Evolutionary conservation across 2,329 filamentous ascomycete genomes (phyloP).

Genomic region (Albophoma yamanashiensis): DNA sequence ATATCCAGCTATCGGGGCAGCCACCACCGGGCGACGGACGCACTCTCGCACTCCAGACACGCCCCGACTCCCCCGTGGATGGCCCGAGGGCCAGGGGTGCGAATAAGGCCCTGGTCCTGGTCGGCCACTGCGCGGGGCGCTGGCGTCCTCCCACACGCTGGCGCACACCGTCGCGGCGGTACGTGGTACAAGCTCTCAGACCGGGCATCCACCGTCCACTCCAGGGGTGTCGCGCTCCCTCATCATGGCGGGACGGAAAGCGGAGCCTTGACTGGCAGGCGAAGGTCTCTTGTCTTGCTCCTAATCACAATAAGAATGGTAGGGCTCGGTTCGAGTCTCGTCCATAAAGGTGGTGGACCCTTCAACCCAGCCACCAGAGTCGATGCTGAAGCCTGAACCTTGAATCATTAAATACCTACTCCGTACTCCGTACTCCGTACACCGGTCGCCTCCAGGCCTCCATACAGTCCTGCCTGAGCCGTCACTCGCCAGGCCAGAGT

Average conservation of each 20-base stretch:
- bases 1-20: not conserved
- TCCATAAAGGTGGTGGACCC: not conserved
- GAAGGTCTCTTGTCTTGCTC: not conserved
- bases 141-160: not conserved
- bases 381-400: not conserved
- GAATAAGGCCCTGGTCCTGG: not conserved
- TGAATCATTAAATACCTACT: not conserved
- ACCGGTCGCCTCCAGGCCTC: not conserved
- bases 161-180: not conserved
- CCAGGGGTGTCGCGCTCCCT: not conserved
- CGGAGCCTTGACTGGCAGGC: not conserved
- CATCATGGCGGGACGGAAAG: not conserved
- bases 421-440: no score
- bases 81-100: not conserved
- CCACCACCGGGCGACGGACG: not conserved
- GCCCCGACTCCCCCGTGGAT: not conserved
- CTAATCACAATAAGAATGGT: not conserved
- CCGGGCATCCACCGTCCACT: not conserved
- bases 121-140: not conserved
- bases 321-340: not conserved
- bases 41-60: not conserved
- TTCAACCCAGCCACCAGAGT: not conserved
- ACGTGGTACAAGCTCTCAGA: not conserved
- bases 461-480: not conserved
- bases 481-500: not conserved